Evolutionary conservation across 768 basidiomycete genomes (phyloP), one percentile per base, ranked within the genome.

Genomic region (Lactarius indigo): DNA sequence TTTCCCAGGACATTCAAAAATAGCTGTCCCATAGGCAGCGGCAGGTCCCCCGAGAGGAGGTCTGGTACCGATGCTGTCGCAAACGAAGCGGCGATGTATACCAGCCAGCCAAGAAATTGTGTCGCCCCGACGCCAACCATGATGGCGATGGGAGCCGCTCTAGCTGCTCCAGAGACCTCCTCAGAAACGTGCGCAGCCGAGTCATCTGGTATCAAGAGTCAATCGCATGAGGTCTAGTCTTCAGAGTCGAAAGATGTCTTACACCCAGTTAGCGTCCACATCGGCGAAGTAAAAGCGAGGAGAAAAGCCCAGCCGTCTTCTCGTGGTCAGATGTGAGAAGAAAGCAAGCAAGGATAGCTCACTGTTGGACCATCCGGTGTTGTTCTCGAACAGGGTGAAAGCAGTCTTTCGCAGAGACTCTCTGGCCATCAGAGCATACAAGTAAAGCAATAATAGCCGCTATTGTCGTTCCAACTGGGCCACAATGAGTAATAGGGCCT

Each of bases 221-320:
- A 50, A 59, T 66, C 68, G 26, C n/a, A 18, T 33, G 28, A 64
- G 44, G 33, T 23, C 20, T 18, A 23, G 57, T 28, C 4, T 59
- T 26, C 4, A 5, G 3, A 67, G 55, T 18, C 10, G 6, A 20
- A 39, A 26, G 52, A 47, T 6, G 30, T 75, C 87, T 70, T 63
- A 89, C 89, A 91, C 67, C 89, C 89, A 2, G 89, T 90, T 63
- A 91, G 75, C 3, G 88, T 89, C 89, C 89, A 90, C 89, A 90
- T 90, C 0, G 88, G 87, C 1, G 89, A 79, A 0, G 88, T 89
- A 72, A 91, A 90, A 0, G 89, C 81, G 55, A 90, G 73, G 68
- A 90, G 78, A 74, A 90, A 90, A 1, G 88, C 87, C 88, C 88
- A 90, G 17, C 85, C 87, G 75, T 81, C 89, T 90, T 70, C n/a